Percentiles rank a stretch among this genome's conserved stretches.
These are phyloP conservation scores for Calocybe gangraenosa DNA, from an alignment of 768 basidiomycete species.

Conservation along the genomic window DNA sequence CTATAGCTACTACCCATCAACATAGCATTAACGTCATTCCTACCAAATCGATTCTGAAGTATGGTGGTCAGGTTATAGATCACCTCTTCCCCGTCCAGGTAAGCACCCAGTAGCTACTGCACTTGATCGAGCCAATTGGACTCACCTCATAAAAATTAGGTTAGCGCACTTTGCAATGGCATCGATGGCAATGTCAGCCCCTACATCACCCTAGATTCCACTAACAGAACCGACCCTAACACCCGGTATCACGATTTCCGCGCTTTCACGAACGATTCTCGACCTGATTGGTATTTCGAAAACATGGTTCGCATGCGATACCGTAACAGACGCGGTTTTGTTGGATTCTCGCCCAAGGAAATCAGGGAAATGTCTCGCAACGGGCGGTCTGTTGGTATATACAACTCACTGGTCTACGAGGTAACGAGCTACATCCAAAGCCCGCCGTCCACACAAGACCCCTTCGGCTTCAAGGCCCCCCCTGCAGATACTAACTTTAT, in stretches of 20 bases:
- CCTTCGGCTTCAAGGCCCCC: conserved; percentile 42
- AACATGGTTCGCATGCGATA: conserved; percentile 92
- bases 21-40: conserved; percentile 67
- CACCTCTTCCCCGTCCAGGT: conserved; percentile 94
- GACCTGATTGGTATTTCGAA: conserved; percentile 99
- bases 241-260: conserved; percentile 96
- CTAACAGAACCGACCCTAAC: conserved; percentile 74
- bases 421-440: conserved; percentile 73
- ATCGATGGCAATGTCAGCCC: conserved; percentile 76
- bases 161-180: conserved; percentile 91
- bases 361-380: conserved; percentile 65
- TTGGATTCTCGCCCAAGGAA: conserved; percentile 77
- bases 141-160: conserved; percentile 40
- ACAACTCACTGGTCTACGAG: conserved; percentile 84
- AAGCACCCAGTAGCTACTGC: background rate
- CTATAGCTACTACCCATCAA: conserved; percentile 61
- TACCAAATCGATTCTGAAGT: conserved; percentile 69
- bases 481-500: conserved; percentile 61
- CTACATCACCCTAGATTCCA: conserved; percentile 72
- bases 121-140: background rate
- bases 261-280: conserved; percentile 77
- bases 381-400: conserved; percentile 75
- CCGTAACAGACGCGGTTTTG: conserved; percentile 81
- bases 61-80: conserved; percentile 75
- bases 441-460: conserved; percentile 52